Percentiles rank a stretch among this genome's conserved stretches.
Conservation (phyloP, 306 rosid species). For the Vachellia collinsii region DNA sequence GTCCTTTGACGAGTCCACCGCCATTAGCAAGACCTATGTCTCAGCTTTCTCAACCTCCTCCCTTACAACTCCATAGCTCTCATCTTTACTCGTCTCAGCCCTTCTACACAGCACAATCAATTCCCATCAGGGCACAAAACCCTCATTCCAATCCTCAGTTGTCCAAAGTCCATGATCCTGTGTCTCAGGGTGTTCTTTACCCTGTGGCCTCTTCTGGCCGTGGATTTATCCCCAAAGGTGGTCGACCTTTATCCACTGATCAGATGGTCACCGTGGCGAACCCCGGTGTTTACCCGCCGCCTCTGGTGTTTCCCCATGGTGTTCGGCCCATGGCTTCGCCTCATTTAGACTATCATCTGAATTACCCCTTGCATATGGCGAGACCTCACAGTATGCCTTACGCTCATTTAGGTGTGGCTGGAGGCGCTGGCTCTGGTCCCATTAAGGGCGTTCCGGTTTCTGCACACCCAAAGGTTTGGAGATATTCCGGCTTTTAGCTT, state of each 20-base stretch:
- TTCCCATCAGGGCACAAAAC: conserved; percentile 36
- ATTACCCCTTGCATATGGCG: conserved; percentile 43
- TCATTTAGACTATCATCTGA: conserved; percentile 44
- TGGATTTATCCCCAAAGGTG: conserved; percentile 54
- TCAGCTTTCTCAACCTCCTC: conserved; percentile 41
- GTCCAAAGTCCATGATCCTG: conserved; percentile 31
- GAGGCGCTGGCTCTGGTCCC: conserved; percentile 18
- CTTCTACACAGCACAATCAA: conserved; percentile 38
- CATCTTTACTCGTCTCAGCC: conserved; percentile 35
- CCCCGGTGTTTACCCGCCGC: conserved; percentile 33
- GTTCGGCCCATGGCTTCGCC: conserved; percentile 40
- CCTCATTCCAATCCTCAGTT: conserved; percentile 29
- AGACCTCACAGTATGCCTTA: conserved; percentile 46
- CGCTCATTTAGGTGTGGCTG: conserved; percentile 40
- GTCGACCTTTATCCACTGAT: conserved; percentile 40
- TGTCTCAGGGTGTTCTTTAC: conserved; percentile 48
- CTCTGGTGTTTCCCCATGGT: conserved; percentile 43
- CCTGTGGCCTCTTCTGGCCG: conserved; percentile 73
- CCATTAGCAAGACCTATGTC: conserved; percentile 42
- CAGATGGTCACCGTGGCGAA: conserved; percentile 62
- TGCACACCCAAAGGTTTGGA: conserved; percentile 47
- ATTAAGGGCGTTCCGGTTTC: conserved; percentile 51
- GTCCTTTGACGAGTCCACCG: conserved; percentile 37
- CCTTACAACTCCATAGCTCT: conserved; percentile 35
- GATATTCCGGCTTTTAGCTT: background rate